These are phyloP conservation scores for Nidula microcarpa DNA, from an alignment of 768 basidiomycete species.

Conservation along the genomic window DNA sequence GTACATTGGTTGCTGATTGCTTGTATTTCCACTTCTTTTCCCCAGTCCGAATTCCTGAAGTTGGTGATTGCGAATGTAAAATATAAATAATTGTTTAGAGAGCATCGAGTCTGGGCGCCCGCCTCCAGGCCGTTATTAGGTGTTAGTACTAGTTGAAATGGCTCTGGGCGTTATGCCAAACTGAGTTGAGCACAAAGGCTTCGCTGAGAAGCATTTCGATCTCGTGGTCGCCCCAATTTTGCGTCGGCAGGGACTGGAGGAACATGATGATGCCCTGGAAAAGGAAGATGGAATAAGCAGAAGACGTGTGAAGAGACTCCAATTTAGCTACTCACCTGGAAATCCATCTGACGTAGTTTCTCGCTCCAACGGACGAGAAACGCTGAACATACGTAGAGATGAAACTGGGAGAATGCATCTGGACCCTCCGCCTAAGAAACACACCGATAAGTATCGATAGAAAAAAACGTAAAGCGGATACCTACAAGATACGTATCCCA, in stretches of 20 bases:
- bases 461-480: conserved; percentile 2
- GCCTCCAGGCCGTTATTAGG: too few relatives aligned
- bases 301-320: background rate
- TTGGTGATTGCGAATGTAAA: too few relatives aligned
- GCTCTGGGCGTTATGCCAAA: conserved; percentile 91
- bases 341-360: conserved; percentile 93
- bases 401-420: conserved; percentile 98
- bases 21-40: too few relatives aligned
- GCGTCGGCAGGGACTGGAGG: conserved; percentile 87
- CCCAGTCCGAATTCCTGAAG: too few relatives aligned
- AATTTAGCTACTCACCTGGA: conserved; percentile 63
- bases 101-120: too few relatives aligned
- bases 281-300: background rate
- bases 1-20: too few relatives aligned
- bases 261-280: conserved; percentile 97
- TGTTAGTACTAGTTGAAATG: conserved; percentile 65
- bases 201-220: conserved; percentile 94
- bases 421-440: conserved; percentile 85
- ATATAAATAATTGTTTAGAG: too few relatives aligned
- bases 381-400: conserved; percentile 96
- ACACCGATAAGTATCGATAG: conserved; percentile 1
- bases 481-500: conserved; percentile 99
- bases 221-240: conserved; percentile 94
- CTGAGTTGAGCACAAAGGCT: conserved; percentile 90
- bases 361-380: conserved; percentile 96